phyloP scores from a whole-genome alignment of 169 alveolate genomes.

The Perkinsus olseni region DNA sequence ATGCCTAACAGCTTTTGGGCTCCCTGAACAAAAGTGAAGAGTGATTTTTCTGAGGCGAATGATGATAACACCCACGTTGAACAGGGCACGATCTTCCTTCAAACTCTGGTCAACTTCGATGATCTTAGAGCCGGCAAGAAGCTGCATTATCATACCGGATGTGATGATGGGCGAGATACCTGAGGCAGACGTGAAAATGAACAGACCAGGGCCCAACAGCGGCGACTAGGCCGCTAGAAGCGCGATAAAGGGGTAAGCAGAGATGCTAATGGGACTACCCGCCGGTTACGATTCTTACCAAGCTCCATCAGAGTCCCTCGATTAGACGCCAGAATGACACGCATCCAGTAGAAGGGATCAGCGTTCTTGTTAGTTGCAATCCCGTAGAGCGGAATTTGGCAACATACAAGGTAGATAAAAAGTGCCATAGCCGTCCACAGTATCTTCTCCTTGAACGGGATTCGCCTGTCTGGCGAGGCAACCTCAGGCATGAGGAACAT shows the following conservation, averaged over 20 bases:
- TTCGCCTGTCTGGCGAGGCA: constrained; percentile 83
- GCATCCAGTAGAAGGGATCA: constrained; percentile 97
- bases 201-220: too few relatives aligned
- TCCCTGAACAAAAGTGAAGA: not conserved
- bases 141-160: constrained; percentile 99
- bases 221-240: too few relatives aligned
- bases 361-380: constrained; percentile 85
- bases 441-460: constrained; percentile 87
- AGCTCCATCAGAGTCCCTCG: constrained; percentile 99
- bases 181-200: not conserved
- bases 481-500: constrained; percentile 95
- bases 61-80: constrained; percentile 85
- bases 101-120: constrained; percentile 95
- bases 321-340: constrained; percentile 97
- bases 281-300: constrained; percentile 11
- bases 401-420: constrained; percentile 91
- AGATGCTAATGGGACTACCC: too few relatives aligned
- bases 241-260: too few relatives aligned
- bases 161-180: constrained; percentile 98
- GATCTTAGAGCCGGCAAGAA: constrained; percentile 97
- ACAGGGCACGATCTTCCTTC: constrained; percentile 94
- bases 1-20: constrained; percentile 77
- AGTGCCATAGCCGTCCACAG: constrained; percentile 95
- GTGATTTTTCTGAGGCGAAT: not conserved
- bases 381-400: constrained; percentile 98